Percentiles rank a stretch among this genome's conserved stretches.
Conservation (phyloP, 192 early-diverging fungal species). For the Pilaira anomala region DNA sequence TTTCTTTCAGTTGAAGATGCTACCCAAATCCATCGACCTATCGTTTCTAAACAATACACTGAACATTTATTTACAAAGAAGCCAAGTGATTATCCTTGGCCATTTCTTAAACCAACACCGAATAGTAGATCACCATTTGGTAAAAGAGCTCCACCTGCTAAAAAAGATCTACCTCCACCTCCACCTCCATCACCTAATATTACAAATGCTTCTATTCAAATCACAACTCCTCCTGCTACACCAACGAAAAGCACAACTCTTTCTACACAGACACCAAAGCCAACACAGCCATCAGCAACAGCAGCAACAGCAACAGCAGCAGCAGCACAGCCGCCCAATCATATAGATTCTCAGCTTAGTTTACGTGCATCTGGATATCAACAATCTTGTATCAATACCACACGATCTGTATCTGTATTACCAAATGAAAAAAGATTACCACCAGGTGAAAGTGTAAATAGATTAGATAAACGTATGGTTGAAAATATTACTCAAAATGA, state of each 20-base stretch:
- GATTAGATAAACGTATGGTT: constrained; percentile 8
- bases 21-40: constrained; percentile 11
- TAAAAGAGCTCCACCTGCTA: not conserved
- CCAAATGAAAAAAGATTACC: not conserved
- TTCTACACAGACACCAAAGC: not conserved
- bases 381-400: not conserved
- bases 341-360: not conserved
- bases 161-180: not conserved
- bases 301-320: not conserved
- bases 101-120: constrained; percentile 8
- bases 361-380: constrained; percentile 17
- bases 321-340: not conserved
- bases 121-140: constrained; percentile 8
- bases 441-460: constrained; percentile 10
- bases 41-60: constrained; percentile 14
- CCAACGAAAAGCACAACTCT: not conserved
- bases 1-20: constrained; percentile 23
- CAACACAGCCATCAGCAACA: not conserved
- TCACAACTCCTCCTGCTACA: no score
- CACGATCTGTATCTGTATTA: not conserved
- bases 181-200: no score
- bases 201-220: no score
- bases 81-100: constrained; percentile 7
- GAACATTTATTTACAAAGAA: not conserved
- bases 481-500: not conserved